Evolutionary conservation across 2,329 filamentous ascomycete genomes (phyloP).

Genomic region (Grosmannia clavigera): DNA sequence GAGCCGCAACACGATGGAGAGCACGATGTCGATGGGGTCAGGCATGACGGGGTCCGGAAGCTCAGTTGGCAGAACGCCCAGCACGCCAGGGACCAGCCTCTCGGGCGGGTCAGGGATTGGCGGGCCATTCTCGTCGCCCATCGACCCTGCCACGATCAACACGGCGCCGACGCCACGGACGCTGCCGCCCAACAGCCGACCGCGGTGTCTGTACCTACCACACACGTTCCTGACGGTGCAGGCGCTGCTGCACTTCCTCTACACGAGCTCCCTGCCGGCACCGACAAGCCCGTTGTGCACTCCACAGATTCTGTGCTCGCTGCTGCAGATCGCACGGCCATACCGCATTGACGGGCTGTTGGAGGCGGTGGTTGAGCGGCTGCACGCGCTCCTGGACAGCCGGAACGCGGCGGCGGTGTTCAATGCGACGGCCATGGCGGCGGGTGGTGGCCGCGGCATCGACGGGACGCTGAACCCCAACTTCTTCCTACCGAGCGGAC

Average conservation of each 20-base stretch:
- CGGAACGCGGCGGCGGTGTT: constrained; percentile 94
- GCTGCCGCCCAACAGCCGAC: constrained; percentile 52
- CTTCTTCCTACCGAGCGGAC: constrained; percentile 41
- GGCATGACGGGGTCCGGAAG: constrained; percentile 21
- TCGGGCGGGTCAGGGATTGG: constrained; percentile 19
- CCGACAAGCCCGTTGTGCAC: constrained; percentile 70
- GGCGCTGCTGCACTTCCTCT: constrained; percentile 82
- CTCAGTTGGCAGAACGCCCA: constrained; percentile 25
- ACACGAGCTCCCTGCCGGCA: constrained; percentile 78
- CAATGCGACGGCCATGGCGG: constrained; percentile 96
- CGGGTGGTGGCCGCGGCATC: constrained; percentile 78
- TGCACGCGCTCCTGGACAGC: constrained; percentile 82
- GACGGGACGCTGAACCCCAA: constrained; percentile 54
- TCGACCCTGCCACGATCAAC: constrained; percentile 37
- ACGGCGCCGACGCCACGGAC: constrained; percentile 44
- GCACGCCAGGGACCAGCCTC: constrained; percentile 31
- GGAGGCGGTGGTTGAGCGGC: constrained; percentile 81
- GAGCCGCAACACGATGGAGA: constrained; percentile 37
- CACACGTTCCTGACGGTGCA: constrained; percentile 85
- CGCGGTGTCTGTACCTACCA: constrained; percentile 80
- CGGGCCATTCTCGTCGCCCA: constrained; percentile 21
- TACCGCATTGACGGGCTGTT: constrained; percentile 88
- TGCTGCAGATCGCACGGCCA: constrained; percentile 83
- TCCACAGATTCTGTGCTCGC: constrained; percentile 87
- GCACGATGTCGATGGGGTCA: constrained; percentile 30